Evolutionary conservation across 2,329 filamentous ascomycete species (phyloP).

Genomic region (Microdochium nivale): DNA sequence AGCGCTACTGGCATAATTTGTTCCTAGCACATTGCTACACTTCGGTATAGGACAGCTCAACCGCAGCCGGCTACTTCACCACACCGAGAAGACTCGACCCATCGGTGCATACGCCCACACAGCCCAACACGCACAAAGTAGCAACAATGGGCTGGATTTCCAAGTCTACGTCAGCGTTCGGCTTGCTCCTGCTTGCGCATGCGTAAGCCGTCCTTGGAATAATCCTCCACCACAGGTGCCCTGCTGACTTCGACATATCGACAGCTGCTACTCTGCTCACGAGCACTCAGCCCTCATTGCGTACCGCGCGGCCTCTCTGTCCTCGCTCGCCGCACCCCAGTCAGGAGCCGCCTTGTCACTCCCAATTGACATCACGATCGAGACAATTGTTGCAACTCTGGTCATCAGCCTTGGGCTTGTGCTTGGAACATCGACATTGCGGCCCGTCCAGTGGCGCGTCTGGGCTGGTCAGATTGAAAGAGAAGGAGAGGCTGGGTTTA

Average conservation of each 20-base stretch:
- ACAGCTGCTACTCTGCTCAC: slow-evolving; percentile 90
- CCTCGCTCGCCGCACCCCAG: slow-evolving; percentile 33
- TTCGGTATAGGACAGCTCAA: too few species aligned
- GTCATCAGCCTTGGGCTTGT: slow-evolving; percentile 81
- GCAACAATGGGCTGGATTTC: slow-evolving; percentile 63
- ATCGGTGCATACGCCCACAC: not conserved
- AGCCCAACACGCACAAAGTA: not conserved
- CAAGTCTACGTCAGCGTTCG: slow-evolving; percentile 61
- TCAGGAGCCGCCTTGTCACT: slow-evolving; percentile 40
- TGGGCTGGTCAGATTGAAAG: slow-evolving; percentile 82
- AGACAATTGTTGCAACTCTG: slow-evolving; percentile 73
- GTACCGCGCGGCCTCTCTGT: slow-evolving; percentile 37
- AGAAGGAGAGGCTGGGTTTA: slow-evolving; percentile 54
- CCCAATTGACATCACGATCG: slow-evolving; percentile 79
- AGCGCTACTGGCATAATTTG: not conserved
- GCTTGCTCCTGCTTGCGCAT: slow-evolving; percentile 72
- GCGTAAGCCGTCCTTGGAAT: slow-evolving; percentile 52
- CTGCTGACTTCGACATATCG: slow-evolving; percentile 2
- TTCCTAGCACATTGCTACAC: too few species aligned
- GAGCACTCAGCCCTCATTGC: slow-evolving; percentile 75
- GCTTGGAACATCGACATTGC: slow-evolving; percentile 64
- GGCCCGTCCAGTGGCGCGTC: slow-evolving; percentile 75
- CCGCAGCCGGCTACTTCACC: not conserved
- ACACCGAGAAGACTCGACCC: not conserved
- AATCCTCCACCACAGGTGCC: not conserved